These are phyloP conservation scores for Geotrichum klebahnii DNA, from an alignment of 1,139 yeast genomes.

Conservation along the genomic window DNA sequence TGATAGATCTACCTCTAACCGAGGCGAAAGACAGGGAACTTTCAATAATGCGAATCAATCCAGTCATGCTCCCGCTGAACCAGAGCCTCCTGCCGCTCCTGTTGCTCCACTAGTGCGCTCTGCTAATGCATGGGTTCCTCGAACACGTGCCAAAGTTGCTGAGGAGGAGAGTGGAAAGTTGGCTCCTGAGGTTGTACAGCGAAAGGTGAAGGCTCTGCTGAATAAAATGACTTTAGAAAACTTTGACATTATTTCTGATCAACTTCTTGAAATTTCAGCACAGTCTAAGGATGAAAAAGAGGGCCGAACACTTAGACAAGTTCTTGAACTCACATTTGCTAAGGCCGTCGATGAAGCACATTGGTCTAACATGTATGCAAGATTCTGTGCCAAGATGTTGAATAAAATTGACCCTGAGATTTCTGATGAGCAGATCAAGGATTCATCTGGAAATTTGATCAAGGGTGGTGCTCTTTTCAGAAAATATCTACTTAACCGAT, in stretches of 20 bases:
- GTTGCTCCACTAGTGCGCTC: conserved; percentile 52
- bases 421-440: conserved; percentile 52
- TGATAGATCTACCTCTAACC: conserved; percentile 34
- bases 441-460: conserved; percentile 50
- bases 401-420: conserved; percentile 65
- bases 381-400: conserved; percentile 81
- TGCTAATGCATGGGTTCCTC: conserved; percentile 94
- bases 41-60: conserved; percentile 29
- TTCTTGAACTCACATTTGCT: conserved; percentile 82
- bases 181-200: conserved; percentile 70
- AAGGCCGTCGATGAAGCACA: conserved; percentile 98
- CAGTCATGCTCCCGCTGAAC: conserved; percentile 28
- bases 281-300: conserved; percentile 87
- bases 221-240: conserved; percentile 92
- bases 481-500: conserved; percentile 74
- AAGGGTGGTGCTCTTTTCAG: conserved; percentile 73
- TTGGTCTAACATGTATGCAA: conserved; percentile 98
- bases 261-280: conserved; percentile 69
- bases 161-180: conserved; percentile 46
- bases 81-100: conserved; percentile 30
- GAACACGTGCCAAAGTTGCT: conserved; percentile 40
- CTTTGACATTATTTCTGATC: conserved; percentile 76
- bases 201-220: conserved; percentile 82
- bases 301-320: conserved; percentile 73
- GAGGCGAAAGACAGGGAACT: conserved; percentile 36